Evolutionary conservation across 2,329 filamentous ascomycete genomes (phyloP).

Genomic region (Teratosphaeria destructans): DNA sequence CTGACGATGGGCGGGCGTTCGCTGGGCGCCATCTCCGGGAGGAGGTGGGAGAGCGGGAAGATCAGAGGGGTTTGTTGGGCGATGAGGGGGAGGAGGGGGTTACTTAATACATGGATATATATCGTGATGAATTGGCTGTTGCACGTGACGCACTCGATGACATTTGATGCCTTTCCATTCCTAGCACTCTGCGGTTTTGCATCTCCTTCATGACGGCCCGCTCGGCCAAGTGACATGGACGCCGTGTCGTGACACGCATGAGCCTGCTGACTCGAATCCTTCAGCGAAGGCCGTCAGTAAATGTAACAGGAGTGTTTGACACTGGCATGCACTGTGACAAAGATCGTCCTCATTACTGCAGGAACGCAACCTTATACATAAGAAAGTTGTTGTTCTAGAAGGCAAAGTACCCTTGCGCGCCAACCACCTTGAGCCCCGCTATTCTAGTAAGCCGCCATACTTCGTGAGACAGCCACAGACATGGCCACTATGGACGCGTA

Average conservation of each 20-base stretch:
- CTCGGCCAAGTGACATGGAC: too few species aligned
- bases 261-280: too few species aligned
- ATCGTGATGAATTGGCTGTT: too few species aligned
- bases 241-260: too few species aligned
- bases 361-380: background rate
- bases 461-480: background rate
- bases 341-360: background rate
- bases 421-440: background rate
- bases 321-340: background rate
- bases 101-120: background rate
- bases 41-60: constrained; percentile 25
- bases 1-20: constrained; percentile 11
- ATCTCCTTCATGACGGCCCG: too few species aligned
- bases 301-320: too few species aligned
- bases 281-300: too few species aligned
- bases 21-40: constrained; percentile 27
- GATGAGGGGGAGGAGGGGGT: background rate
- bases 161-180: too few species aligned
- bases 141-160: too few species aligned
- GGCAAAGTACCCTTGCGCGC: background rate
- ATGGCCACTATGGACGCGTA: background rate
- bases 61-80: constrained; percentile 31
- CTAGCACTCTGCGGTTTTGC: too few species aligned
- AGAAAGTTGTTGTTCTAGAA: too few species aligned
- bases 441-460: background rate